Evolutionary conservation across 441 rosid species (phyloP).

Genomic region (Arabidopsis hybrid): DNA sequence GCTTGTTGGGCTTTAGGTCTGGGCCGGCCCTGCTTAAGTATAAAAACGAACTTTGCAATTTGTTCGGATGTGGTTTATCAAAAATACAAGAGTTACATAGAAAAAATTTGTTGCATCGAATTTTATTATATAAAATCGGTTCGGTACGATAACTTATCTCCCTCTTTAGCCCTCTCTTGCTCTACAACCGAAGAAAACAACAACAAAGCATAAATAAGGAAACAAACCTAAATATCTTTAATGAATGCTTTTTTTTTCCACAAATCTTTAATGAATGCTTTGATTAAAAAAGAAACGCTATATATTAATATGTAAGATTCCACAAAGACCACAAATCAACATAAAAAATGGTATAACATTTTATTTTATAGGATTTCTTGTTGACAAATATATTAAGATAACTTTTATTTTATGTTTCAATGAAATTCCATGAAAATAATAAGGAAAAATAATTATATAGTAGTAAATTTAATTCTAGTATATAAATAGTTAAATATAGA

Average conservation of each 20-base stretch:
- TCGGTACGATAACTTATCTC: background rate
- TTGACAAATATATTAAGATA: background rate
- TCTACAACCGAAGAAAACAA: background rate
- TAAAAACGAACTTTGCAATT: too few species aligned
- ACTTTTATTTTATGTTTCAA: background rate
- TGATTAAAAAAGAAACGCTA: background rate
- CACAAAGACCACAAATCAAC: background rate
- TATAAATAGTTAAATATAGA: background rate
- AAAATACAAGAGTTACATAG: background rate
- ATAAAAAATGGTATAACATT: background rate
- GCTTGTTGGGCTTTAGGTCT: too few species aligned
- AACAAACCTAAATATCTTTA: background rate
- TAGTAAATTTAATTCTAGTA: too few species aligned
- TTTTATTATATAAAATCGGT: background rate
- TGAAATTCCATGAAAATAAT: background rate
- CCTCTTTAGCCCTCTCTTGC: background rate
- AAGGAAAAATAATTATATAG: background rate
- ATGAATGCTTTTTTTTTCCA: too few species aligned
- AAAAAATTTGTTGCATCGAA: background rate
- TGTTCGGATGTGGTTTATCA: background rate
- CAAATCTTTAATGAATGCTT: background rate
- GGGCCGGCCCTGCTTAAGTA: too few species aligned
- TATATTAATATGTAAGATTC: background rate
- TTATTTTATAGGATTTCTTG: too few species aligned
- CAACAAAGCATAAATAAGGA: background rate